A percentile compares a stretch with the other conserved stretches of the same genome.
Conservation (phyloP, 2,329 filamentous ascomycete species). For the Microcera coccophila region DNA sequence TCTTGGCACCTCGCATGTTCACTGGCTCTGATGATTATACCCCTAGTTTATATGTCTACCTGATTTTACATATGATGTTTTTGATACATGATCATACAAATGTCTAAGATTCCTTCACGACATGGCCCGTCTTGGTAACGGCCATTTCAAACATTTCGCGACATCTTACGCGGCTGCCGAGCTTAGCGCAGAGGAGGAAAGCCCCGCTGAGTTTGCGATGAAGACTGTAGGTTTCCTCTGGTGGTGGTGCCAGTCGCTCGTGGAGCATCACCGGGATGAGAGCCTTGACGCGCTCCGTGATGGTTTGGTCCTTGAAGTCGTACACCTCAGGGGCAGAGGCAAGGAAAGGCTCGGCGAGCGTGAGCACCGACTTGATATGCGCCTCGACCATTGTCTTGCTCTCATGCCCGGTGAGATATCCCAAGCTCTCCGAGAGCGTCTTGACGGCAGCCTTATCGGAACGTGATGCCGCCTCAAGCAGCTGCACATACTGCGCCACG, state of each 20-base stretch:
- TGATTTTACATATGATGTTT: conserved; percentile 7
- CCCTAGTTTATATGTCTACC: conserved; percentile 1
- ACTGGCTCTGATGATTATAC: conserved; percentile 1
- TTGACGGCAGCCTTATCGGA: conserved; percentile 62
- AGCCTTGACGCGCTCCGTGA: conserved; percentile 84
- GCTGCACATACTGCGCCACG: conserved; percentile 71
- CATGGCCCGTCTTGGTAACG: conserved; percentile 36
- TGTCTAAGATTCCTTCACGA: conserved; percentile 12
- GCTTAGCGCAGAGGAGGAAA: conserved; percentile 81
- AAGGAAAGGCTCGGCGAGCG: conserved; percentile 87
- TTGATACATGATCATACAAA: conserved; percentile 12
- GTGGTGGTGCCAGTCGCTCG: conserved; percentile 83
- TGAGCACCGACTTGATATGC: conserved; percentile 82
- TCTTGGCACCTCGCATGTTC: not conserved
- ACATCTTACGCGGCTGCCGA: conserved; percentile 80
- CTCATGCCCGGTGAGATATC: conserved; percentile 90
- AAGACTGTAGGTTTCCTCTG: conserved; percentile 94
- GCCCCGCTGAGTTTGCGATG: conserved; percentile 94
- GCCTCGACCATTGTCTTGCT: conserved; percentile 82
- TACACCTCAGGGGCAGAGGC: conserved; percentile 74
- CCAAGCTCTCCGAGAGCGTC: conserved; percentile 68
- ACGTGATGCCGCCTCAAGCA: conserved; percentile 75
- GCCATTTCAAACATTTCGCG: conserved; percentile 71
- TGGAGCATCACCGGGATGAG: conserved; percentile 91
- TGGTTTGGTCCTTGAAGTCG: conserved; percentile 91